Evolutionary conservation across 177 flowering plant species (phyloP), one percentile per base, ranked within the genome.

Genomic region (Vitis hybrid): DNA sequence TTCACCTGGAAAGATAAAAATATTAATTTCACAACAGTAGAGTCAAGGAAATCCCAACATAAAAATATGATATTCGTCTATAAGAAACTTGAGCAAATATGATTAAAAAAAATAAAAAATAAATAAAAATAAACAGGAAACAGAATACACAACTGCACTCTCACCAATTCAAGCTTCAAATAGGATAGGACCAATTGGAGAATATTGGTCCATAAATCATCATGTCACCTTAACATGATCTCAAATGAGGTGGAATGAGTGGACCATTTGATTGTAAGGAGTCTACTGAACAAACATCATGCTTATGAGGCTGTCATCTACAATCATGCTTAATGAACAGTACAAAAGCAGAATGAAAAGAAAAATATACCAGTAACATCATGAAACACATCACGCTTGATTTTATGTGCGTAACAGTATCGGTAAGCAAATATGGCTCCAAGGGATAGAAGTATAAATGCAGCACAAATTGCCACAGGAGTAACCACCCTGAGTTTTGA

Each of bases 301-400:
- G 14, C 64, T 61, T 3, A 61, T 18, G 16, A 61, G 18, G 16
- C 10, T 2, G 15, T 1, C 9, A n/a, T 45, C 16, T 12, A 61
- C 7, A 2, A 3, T 13, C 29, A 61, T 29, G 19, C 50, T 39
- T 16, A n/a, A 61, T 61, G 18, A 31, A n/a, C 45, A 13, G 12
- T 34, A 45, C 50, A 7, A 61, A 14, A 31, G 15, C 34, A 31
- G 39, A 29, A n/a, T 15, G 16, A 16, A 63, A 18, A 59, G 45
- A 15, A 19, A 51, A 57, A 52, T 7, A 51, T 66, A 91, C 99
- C 97, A 68, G 86, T 76, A 69, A 95, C 98, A 77, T 95, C 99
- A 29, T 86, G 80, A 76, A 84, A 95, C 14, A 78, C 58, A 19
- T 92, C 98, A 69, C 67, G 78, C 34, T 79, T 83, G 52, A 55